Base-by-base conservation (phyloP, 805 yeast genomes). In the Ogataea ganodermae region DNA sequence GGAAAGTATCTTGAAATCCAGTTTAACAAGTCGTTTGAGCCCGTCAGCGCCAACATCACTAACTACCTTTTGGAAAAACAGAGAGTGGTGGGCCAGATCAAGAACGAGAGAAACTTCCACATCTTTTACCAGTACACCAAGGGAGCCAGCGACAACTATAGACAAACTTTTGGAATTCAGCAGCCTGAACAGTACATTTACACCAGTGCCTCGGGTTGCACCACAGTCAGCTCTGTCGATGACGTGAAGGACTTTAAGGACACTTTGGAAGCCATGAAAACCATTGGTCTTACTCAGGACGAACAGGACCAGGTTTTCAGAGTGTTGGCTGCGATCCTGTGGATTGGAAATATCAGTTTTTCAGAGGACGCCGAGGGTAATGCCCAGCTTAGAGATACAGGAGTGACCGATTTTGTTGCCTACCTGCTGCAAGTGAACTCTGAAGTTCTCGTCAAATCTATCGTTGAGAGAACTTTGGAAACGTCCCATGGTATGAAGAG, bases 101-200 rank as follows among this genome's bases (percentile, higher is more conserved):
- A 81, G 53, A 83, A 86, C 58, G 99, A 94, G 73, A 80, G 99
- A 67, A 94, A 94, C 65, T 94, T 94, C 74, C 99, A 94, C 66
- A 94, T 94, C 48, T 94, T 94, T 65, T 94, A 94, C 65, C 99
- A 94, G 71, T 86, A 88, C 66, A 86, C 97, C 10, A 94, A 92
- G 65, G 88, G 89, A 52, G 96, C 97, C 2, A 81, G 89, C 12
- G 91, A 89, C 31, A 76, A 75, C 47, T 90, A 92, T 63, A 84
- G 96, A 63, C 89, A 87, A 57, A 73, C 70, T 28, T 91, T 74
- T 64, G 99, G 99, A 44, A 83, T 94, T 49, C 98, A 94, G 68
- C 83, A 83, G 27, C 99, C 99, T 0, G 98, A 94, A 62, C 83
- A 91, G 45, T 94, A 94, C 66, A 67, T 85, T 18, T 94, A 94